Conservation (phyloP, 2,329 filamentous ascomycete genomes). For the Cercospora sesami region DNA sequence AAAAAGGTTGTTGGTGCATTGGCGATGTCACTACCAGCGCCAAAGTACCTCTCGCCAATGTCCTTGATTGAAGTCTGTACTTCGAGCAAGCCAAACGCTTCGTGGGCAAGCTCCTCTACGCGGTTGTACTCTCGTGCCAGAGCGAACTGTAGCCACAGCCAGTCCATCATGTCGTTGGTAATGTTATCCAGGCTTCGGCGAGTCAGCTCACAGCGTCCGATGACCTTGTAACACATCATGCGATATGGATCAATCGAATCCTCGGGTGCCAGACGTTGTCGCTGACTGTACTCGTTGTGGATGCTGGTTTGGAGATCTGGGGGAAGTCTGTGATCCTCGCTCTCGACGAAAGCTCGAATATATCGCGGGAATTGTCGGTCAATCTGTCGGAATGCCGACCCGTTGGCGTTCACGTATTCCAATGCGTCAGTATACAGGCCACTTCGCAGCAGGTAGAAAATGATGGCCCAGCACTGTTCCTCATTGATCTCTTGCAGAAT, state of each 20-base stretch:
- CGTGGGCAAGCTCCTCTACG: conserved; percentile 61
- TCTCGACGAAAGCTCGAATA: conserved; percentile 78
- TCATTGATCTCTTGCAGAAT: conserved; percentile 68
- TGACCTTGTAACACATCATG: conserved; percentile 96
- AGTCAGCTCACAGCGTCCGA: conserved; percentile 71
- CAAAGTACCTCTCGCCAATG: conserved; percentile 88
- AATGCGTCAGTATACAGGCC: conserved; percentile 83
- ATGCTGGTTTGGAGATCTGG: conserved; percentile 82
- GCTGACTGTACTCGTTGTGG: conserved; percentile 84
- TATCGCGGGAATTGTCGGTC: conserved; percentile 89
- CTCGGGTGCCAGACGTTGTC: conserved; percentile 78
- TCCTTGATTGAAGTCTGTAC: conserved; percentile 80
- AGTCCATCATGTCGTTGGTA: conserved; percentile 63
- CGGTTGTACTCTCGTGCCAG: conserved; percentile 63
- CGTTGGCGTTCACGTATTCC: conserved; percentile 78
- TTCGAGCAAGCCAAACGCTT: conserved; percentile 63
- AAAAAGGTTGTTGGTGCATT: conserved; percentile 88
- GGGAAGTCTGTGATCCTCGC: conserved; percentile 72
- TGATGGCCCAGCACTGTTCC: conserved; percentile 88
- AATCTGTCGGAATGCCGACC: conserved; percentile 79
- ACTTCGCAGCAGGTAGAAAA: conserved; percentile 86
- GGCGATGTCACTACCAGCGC: conserved; percentile 75
- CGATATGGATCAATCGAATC: conserved; percentile 90
- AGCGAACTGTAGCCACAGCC: conserved; percentile 66
- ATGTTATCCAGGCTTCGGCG: conserved; percentile 59